Evolutionary conservation across 1,284 basidiomycete genomes (phyloP).

Genomic region (Stereum hirsutum): DNA sequence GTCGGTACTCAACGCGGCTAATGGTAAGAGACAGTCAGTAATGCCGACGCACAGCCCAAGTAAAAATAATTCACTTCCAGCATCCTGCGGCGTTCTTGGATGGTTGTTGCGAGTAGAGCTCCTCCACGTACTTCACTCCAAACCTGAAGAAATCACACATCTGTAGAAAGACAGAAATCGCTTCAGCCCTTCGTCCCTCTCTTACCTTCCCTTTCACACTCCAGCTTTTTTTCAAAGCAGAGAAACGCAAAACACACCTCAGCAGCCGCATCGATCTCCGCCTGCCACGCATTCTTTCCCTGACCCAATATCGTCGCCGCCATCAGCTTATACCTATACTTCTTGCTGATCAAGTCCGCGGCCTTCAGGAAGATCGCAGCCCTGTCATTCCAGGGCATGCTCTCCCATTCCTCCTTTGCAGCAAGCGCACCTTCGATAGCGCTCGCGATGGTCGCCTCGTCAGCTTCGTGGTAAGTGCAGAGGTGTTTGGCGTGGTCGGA

Average conservation of each 20-base stretch:
- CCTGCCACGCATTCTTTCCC: conserved; percentile 99
- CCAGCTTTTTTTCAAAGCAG: too few relatives aligned
- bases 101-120: conserved; percentile 89
- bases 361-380: conserved; percentile 98
- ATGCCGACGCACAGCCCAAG: conserved; percentile 4
- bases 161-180: conserved; percentile 27
- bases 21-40: neutral
- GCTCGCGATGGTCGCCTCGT: conserved; percentile 61
- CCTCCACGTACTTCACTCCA: conserved; percentile 94
- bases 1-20: conserved; percentile 92
- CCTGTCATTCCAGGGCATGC: conserved; percentile 91
- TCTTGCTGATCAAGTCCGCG: conserved; percentile 88
- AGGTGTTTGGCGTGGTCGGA: conserved; percentile 77
- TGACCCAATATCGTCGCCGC: conserved; percentile 98
- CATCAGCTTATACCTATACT: conserved; percentile 92
- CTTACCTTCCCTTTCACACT: too few relatives aligned
- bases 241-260: conserved; percentile 49
- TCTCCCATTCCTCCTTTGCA: conserved; percentile 87
- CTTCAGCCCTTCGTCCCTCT: too few relatives aligned
- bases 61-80: conserved; percentile 78
- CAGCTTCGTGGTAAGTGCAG: conserved; percentile 87
- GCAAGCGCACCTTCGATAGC: conserved; percentile 88
- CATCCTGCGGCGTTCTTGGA: conserved; percentile 77
- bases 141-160: conserved; percentile 94
- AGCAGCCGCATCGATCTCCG: conserved; percentile 97